phyloP scores from a whole-genome alignment of 495 filamentous ascomycete genomes.

The Pseudevernia furfuracea region DNA sequence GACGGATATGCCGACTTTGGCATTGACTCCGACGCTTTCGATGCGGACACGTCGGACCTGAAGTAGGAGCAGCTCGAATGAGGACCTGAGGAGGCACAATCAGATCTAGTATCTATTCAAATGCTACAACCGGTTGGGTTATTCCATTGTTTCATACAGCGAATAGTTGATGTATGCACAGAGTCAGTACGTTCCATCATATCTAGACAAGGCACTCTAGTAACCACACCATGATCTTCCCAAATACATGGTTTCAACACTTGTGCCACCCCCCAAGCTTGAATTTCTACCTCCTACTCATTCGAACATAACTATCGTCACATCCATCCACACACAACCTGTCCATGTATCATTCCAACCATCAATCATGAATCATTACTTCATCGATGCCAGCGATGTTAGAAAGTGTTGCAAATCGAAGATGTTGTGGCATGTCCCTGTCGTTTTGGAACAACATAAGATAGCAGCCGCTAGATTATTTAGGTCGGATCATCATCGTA shows the following conservation, averaged over 20 bases:
- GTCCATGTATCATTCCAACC: background rate
- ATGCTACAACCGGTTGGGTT: too few relatives aligned
- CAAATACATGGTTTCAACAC: background rate
- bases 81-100: too few relatives aligned
- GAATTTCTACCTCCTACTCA: background rate
- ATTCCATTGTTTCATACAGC: too few relatives aligned
- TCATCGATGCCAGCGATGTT: background rate
- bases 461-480: background rate
- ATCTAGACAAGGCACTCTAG: background rate
- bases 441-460: background rate
- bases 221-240: background rate
- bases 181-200: too few relatives aligned
- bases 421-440: background rate
- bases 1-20: too few relatives aligned
- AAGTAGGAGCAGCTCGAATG: too few relatives aligned
- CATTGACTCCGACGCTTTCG: too few relatives aligned
- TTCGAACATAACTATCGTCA: background rate
- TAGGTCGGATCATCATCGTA: constrained; percentile 19
- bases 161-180: too few relatives aligned
- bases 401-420: background rate
- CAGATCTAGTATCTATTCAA: too few relatives aligned
- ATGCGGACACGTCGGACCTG: too few relatives aligned
- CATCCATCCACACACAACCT: background rate
- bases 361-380: background rate
- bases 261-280: background rate